Base-by-base conservation (phyloP, 140 eudicot species). In the Senecio squalidus region DNA sequence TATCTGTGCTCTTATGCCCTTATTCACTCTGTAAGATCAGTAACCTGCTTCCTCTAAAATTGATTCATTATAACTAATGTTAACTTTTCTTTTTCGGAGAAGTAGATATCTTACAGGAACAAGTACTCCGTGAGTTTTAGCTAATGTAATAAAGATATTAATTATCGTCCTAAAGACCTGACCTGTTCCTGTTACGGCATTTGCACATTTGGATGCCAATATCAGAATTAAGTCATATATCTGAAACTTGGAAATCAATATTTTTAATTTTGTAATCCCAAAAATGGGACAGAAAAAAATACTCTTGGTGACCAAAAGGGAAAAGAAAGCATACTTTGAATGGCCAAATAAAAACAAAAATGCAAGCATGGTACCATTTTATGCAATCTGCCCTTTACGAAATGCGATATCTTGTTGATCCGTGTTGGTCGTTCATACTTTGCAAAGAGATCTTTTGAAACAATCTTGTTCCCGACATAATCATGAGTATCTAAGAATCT, bases 1-100 rank as follows among this genome's bases (percentile, higher is more conserved):
- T 57, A 76, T 91, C 31, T 91, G 96, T 23, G 77, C 86, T 52
- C 76, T 91, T 23, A 80, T 91, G 88, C 98, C 98, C 57, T 23
- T 91, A 11, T 59, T 79, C 58, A 91, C 98, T 49, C 77, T 91
- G 96, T 91, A 91, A 86, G 90, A 64, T 60, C 46, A 17, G 27
- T 46, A 20, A 5, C 26, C 4, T 56, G 54, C 20, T 33, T 24
- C 39, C 23, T 44, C 28, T 3, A 46, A 36, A 27, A 26, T 30
- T 33, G 30, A 68, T 46, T 20, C 25, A 22, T 24, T 4, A 13
- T 16, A 47, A 31, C 39, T 28, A 27, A 23, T 40, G 31, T 10
- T 48, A 51, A 10, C 16, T 33, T 9, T 41, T 4, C 2, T 41
- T 40, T 52, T 52, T 33, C n/a, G 36, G 13, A 23, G 11, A 20